Evolutionary conservation across 805 yeast species (phyloP), one percentile per base, ranked within the genome.

Genomic region (Candida fluviatilis): DNA sequence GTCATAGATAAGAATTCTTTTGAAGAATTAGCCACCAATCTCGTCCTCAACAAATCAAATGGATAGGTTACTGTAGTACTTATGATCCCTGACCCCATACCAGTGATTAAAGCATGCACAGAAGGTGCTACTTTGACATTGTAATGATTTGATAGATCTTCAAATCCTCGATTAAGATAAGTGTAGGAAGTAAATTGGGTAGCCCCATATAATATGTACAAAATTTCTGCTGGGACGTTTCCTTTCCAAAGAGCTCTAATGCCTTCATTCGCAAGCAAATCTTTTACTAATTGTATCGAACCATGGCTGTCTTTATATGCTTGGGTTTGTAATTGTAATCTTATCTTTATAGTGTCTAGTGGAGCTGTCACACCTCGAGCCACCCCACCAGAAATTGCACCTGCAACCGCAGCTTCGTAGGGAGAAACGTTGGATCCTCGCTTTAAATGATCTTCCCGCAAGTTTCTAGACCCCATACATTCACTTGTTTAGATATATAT

Each of bases 211-310:
- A 84, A 48, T 11, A 91, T 65, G 52, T 93, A 93, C 79, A 93
- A 76, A 27, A 80, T 58, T 46, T 88, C 88, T 0, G 98, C 99
- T 0, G 99, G 95, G 0, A 87, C 72, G 55, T 93, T 93, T 0
- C 99, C 99, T 57, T 89, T 90, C 98, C 98, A 93, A n/a, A 91
- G 67, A 0, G 88, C 91, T 11, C 58, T 43, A 0, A 82, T 30
- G 1, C 95, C 95, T 58, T 91, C 98, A 24, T 76, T 69, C 14
- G 57, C 54, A 1, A 73, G 45, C 1, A 88, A 71, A 1, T 65
- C 57, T 11, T 43, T 45, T 34, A 77, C 55, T 0, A 81, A 66
- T 14, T 55, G 39, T 3, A 50, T 23, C 2, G 68, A 53, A 2
- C 76, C 71, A 8, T 49, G 45, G 14, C 41, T 37, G 24, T 40